Evolutionary conservation across 2,329 filamentous ascomycete genomes (phyloP).

Genomic region (Dactylellina drechsleri): DNA sequence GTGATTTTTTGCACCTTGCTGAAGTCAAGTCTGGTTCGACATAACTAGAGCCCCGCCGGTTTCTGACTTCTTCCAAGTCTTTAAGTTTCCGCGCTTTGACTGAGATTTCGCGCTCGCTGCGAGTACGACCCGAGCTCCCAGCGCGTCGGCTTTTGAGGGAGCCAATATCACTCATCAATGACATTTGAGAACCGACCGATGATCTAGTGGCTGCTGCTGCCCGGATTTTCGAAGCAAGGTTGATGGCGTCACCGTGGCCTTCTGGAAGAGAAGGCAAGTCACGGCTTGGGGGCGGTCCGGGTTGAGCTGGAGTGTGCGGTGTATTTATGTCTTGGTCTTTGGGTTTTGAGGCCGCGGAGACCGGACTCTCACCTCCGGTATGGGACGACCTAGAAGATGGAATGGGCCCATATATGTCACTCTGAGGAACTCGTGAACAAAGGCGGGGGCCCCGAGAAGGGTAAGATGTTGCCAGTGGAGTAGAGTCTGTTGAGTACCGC

Average conservation of each 20-base stretch:
- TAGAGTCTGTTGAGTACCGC: slow-evolving; percentile 45
- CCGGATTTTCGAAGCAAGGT: slow-evolving; percentile 52
- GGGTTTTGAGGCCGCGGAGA: slow-evolving; percentile 4
- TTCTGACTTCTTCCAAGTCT: slow-evolving; percentile 41
- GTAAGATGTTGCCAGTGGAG: slow-evolving; percentile 18
- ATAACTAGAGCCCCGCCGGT: slow-evolving; percentile 15
- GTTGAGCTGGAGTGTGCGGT: slow-evolving; percentile 50
- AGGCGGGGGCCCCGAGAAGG: slow-evolving; percentile 24
- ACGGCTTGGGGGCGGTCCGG: slow-evolving; percentile 57
- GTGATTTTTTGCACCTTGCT: slow-evolving; percentile 16
- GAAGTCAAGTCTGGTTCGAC: background rate
- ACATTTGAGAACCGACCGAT: slow-evolving; percentile 46
- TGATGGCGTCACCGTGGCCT: slow-evolving; percentile 53
- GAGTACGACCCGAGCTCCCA: slow-evolving; percentile 19
- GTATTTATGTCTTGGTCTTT: slow-evolving; percentile 22
- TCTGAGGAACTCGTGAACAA: slow-evolving; percentile 29
- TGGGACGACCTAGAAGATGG: slow-evolving; percentile 8
- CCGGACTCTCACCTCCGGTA: background rate
- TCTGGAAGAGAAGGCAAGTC: slow-evolving; percentile 57
- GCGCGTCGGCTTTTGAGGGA: slow-evolving; percentile 36
- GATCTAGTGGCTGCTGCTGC: slow-evolving; percentile 40
- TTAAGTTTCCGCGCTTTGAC: slow-evolving; percentile 48
- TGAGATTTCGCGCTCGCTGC: slow-evolving; percentile 46
- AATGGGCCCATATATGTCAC: slow-evolving; percentile 22
- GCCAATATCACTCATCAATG: slow-evolving; percentile 34